A percentile compares a stretch with the other conserved stretches of the same genome.
Conservation (phyloP, 169 alveolate species). For the Cyclospora cayetanensis region DNA sequence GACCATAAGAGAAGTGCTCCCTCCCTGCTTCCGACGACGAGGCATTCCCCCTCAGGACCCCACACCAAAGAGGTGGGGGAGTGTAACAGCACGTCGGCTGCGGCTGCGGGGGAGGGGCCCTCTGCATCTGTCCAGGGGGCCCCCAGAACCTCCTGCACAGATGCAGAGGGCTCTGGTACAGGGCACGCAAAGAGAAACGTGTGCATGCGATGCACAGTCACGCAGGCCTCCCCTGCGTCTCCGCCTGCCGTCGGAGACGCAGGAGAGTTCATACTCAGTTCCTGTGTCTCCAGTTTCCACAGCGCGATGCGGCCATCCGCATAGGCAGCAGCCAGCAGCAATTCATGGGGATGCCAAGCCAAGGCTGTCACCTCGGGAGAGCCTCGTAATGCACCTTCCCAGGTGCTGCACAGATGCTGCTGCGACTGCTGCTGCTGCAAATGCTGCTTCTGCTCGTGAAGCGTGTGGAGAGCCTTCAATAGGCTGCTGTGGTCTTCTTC, state of each 20-base stretch:
- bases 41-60: conserved; percentile 45
- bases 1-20: conserved; percentile 46
- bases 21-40: conserved; percentile 45
- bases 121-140: not conserved
- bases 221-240: not conserved
- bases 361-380: conserved; percentile 34
- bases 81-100: not conserved
- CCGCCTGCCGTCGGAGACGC: not conserved
- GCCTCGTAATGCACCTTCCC: conserved; percentile 11
- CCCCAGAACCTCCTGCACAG: not conserved
- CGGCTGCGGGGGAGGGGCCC: not conserved
- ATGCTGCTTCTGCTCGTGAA: conserved; percentile 9
- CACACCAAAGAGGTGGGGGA: conserved; percentile 40
- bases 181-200: conserved; percentile 2
- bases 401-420: conserved; percentile 38
- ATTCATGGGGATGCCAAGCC: conserved; percentile 42
- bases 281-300: conserved; percentile 36
- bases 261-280: not conserved
- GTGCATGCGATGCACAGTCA: not conserved
- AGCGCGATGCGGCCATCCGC: conserved; percentile 23
- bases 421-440: conserved; percentile 46
- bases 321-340: conserved; percentile 60
- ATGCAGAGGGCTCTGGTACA: not conserved
- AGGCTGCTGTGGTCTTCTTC: conserved; percentile 16
- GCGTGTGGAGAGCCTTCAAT: not conserved